Evolutionary conservation across 257 asterid genomes (phyloP).

Genomic region (Petrea volubilis): DNA sequence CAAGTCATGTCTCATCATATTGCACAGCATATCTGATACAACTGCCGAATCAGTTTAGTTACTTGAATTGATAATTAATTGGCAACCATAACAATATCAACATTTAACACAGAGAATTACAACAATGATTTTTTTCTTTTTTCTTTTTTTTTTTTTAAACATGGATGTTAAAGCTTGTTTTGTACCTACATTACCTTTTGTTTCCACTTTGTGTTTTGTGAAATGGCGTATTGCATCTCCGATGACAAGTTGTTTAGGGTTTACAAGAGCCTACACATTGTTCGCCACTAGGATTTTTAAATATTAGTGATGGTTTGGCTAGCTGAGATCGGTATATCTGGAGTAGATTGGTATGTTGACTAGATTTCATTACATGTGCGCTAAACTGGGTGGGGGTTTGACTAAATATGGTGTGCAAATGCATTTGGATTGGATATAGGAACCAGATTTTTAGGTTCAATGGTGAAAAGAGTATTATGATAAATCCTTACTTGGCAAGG

Average conservation of each 20-base stretch:
- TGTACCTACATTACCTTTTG: background rate
- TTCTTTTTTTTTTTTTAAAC: background rate
- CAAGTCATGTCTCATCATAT: background rate
- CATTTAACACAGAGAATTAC: background rate
- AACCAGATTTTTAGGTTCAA: background rate
- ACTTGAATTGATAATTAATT: background rate
- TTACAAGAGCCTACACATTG: background rate
- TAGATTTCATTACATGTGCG: background rate
- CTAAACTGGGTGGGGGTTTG: too few relatives aligned
- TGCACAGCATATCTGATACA: too few relatives aligned
- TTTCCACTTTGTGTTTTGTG: background rate
- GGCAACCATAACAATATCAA: background rate
- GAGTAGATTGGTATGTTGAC: background rate
- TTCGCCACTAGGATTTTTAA: background rate
- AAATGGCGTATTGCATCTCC: background rate
- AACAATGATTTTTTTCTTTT: too few relatives aligned
- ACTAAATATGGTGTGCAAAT: background rate
- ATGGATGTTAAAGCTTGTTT: background rate
- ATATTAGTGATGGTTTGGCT: too few relatives aligned
- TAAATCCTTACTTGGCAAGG: background rate
- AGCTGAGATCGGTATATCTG: too few relatives aligned
- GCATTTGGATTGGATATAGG: background rate
- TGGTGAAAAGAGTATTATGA: too few relatives aligned
- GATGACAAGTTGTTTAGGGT: background rate
- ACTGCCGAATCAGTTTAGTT: background rate